Evolutionary conservation across 2,329 filamentous ascomycete species (phyloP), one percentile per base, ranked within the genome.

Genomic region (Pseudogymnoascus sp.): DNA sequence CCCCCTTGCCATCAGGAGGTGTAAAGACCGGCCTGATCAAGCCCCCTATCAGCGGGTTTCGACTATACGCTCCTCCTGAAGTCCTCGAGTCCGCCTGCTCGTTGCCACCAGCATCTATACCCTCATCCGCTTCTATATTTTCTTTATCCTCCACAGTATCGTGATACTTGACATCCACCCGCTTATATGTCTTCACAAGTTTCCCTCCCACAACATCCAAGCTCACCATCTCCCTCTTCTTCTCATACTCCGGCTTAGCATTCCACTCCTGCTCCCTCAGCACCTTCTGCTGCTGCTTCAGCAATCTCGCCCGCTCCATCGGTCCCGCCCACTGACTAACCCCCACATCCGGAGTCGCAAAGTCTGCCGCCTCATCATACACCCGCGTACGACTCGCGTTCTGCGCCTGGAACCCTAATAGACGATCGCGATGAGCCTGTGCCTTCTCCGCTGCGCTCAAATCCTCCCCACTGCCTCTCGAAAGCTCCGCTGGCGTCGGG

Each of bases 221-320:
- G 68, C 84, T 87, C 64, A 88, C 84, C 1, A 90, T 83, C 5
- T 87, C 81, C 66, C 80, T 81, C 66, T 85, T 80, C 77, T 87
- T 89, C 75, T 90, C 87, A 73, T 85, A 90, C 65, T 89, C 87
- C 0, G 87, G 87, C 55, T 80, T 77, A 7, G 84, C 81, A 67
- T 83, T 83, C 79, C 87, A 88, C 64, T 89, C 85, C 73, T 87
- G 81, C 69, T 89, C 86, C 8, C 86, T 77, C 61, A 88, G 72
- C 1, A 87, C 79, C 64, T 84, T 84, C 73, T 89, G 87, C 73
- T 90, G 87, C 65, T 81, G 81, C 72, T 88, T 89, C 61, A 90
- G 74, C 67, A 88, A 84, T 69, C 83, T 78, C 1, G 87, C 87
- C 58, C 87, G 79, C 71, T 90, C 86, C 25, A 82, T 80, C 0